phyloP scores from a whole-genome alignment of 2,329 filamentous ascomycete species.

The Albifimbria verrucaria region DNA sequence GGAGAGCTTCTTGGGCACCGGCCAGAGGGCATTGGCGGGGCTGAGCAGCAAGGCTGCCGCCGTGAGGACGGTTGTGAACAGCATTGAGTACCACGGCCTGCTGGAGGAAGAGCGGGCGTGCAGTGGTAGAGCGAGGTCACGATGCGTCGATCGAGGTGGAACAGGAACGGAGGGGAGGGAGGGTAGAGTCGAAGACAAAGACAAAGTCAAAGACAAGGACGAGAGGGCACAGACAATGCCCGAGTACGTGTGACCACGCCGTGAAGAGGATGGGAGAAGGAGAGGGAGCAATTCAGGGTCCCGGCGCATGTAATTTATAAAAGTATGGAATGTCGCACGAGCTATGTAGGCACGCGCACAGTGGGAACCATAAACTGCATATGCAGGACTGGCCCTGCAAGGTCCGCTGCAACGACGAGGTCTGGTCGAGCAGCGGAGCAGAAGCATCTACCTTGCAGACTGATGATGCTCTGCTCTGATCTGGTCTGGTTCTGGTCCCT shows the following conservation, averaged over 20 bases:
- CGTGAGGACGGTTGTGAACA: constrained; percentile 29
- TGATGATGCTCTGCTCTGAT: neutral
- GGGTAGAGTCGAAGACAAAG: no score
- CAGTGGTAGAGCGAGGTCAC: neutral
- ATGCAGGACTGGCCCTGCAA: neutral
- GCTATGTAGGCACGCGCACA: neutral
- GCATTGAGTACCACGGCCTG: constrained; percentile 27
- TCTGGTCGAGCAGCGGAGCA: no score
- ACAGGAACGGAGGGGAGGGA: neutral
- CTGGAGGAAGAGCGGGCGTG: constrained; percentile 4
- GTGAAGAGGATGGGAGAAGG: neutral
- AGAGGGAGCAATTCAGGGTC: neutral
- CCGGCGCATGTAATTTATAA: neutral
- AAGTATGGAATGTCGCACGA: neutral
- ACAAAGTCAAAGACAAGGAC: no score
- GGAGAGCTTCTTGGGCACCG: constrained; percentile 47
- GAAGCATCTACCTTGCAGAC: no score
- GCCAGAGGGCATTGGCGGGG: constrained; percentile 55
- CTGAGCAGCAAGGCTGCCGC: constrained; percentile 36
- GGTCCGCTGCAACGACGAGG: neutral
- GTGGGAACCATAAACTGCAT: no score
- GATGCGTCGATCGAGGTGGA: neutral
- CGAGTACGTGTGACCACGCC: no score
- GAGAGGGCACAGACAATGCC: no score
- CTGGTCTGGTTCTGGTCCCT: no score